Evolutionary conservation across 495 filamentous ascomycete species (phyloP), one percentile per base, ranked within the genome.

Genomic region (Lineolata rhizophorae): DNA sequence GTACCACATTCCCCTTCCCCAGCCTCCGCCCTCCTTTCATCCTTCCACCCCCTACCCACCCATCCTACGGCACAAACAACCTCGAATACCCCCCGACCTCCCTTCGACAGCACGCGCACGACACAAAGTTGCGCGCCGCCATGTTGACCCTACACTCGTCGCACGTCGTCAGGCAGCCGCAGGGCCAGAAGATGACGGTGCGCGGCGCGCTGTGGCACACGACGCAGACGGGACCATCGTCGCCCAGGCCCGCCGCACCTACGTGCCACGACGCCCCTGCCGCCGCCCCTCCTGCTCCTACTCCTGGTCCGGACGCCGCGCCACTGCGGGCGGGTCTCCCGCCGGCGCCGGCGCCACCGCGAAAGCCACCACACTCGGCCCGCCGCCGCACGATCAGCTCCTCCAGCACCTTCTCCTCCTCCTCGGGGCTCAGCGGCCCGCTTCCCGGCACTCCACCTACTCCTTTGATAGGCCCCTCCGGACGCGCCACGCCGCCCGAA

Each of bases 41-140:
- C n/a, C n/a, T n/a, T n/a, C n/a, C n/a, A n/a, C n/a, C n/a, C n/a
- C n/a, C n/a, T n/a, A n/a, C n/a, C n/a, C n/a, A n/a, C n/a, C n/a
- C n/a, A 35, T 41, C 18, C 18, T 38, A 91, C 18, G 87, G 87
- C 18, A 95, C 83, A 64, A 76, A 97, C 43, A 97, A 64, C 40
- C 84, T 65, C 36, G 73, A 74, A 51, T 87, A 95, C 15, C 82
- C 85, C 18, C 66, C 67, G 16, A 93, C 76, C 38, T 85, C 76
- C 38, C 76, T 65, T 30, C 87, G 62, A 48, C 87, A 95, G 40
- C 85, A 94, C 14, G 94, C 82, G 42, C 87, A 97, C 42, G 75
- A 85, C 27, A 80, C 75, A 45, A 85, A 94, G 51, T 95, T 95
- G 44, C 91, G 93, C 76, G 90, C 78, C 5, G 87, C 87, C 19